Base-by-base conservation (phyloP, 1,284 basidiomycete genomes). In the Ustilago loliicola region DNA sequence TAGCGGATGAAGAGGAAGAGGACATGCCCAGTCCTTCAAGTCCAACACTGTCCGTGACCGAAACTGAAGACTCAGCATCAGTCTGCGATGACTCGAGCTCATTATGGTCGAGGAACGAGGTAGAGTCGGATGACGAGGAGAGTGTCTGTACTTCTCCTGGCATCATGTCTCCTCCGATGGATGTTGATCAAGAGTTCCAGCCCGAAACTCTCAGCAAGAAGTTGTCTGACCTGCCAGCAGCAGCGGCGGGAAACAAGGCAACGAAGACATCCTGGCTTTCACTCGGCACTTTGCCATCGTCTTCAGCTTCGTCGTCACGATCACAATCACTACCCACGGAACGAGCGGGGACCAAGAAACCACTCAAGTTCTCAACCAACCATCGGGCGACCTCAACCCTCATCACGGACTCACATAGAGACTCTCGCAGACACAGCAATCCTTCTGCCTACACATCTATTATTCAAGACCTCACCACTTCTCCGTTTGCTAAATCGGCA, bases 121-220 rank as follows among this genome's bases (percentile, higher is more conserved):
- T 40, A 6, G 38, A 34, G 9, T 66, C 57, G 17, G 65, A 61
- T 34, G 66, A 61, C 4, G 54, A n/a, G 10, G 67, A 66, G 21
- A 75, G 72, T 54, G 52, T 40, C 0, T 77, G 69, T 40, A 72
- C 74, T 10, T 77, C 74, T 10, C 68, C 74, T 1, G 74, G 74
- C 11, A 21, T 54, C 53, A 45, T 62, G 68, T 65, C 73, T 21
- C 73, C 73, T 25, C 64, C 54, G 8, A 54, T 65, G 55, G 66
- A 61, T 13, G 29, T 55, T 1, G 62, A 65, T 19, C 47, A 57
- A 7, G 32, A 42, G 1, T 71, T 52, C 36, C 42, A 38, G 55
- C 58, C 48, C 10, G 73, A 76, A 9, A 61, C 32, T 27, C 73
- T 76, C 23, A 65, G 61, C 38, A 54, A 48, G 47, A 68, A 68